Evolutionary conservation across 192 early-diverging fungal species (phyloP).

Genomic region (Backusella westeae): DNA sequence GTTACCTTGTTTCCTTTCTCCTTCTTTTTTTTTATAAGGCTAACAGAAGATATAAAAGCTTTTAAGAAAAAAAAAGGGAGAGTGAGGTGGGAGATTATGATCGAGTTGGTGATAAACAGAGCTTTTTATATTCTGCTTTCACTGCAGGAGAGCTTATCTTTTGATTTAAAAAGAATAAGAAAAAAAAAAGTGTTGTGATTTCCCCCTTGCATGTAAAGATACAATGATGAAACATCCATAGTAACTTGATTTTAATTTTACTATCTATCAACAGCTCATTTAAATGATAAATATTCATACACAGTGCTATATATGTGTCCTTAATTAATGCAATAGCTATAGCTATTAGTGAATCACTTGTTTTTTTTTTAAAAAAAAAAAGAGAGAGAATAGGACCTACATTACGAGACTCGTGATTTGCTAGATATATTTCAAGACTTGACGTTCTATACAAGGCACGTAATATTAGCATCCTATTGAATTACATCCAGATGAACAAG

Average conservation of each 20-base stretch:
- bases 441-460: too few species aligned
- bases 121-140: background rate
- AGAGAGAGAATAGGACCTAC: too few species aligned
- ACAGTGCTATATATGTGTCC: too few species aligned
- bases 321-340: too few species aligned
- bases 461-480: too few species aligned
- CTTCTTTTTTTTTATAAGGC: background rate
- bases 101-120: background rate
- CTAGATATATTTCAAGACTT: too few species aligned
- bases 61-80: background rate
- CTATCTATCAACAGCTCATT: too few species aligned
- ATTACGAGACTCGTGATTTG: too few species aligned
- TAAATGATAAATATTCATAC: too few species aligned
- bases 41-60: background rate
- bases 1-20: background rate
- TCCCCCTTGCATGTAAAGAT: background rate
- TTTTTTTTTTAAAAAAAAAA: too few species aligned
- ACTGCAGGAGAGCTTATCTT: background rate
- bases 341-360: too few species aligned
- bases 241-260: background rate
- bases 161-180: background rate
- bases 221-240: background rate
- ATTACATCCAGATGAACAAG: too few species aligned
- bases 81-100: background rate
- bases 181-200: background rate